Conservation (phyloP, 148 eudicot genomes). For the Amaranthus palmeri region DNA sequence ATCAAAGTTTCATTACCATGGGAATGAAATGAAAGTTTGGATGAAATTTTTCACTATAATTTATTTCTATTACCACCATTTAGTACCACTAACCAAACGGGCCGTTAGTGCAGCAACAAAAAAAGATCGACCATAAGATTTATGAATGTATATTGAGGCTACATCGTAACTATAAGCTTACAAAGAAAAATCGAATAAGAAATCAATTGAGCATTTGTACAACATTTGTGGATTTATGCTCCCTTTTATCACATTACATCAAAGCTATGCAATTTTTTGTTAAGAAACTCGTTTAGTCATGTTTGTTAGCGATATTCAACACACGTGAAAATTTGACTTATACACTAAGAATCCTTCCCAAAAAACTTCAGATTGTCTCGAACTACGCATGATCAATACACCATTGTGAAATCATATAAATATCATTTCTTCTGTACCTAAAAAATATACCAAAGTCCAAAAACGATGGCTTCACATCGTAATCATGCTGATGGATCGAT, state of each 20-base stretch:
- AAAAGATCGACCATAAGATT: background rate
- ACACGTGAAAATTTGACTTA: background rate
- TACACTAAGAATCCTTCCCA: background rate
- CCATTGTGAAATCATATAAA: background rate
- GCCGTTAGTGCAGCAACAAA: constrained; percentile 2
- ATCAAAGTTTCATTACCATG: no score
- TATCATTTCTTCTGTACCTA: background rate
- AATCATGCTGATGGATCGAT: background rate
- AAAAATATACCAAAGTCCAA: background rate
- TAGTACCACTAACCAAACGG: no score
- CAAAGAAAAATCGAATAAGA: background rate
- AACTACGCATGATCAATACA: background rate
- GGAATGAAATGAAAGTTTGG: no score
- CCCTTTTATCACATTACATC: background rate
- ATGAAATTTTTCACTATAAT: no score
- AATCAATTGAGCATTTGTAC: background rate
- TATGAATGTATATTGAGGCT: background rate
- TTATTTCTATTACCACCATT: no score
- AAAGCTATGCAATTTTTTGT: background rate
- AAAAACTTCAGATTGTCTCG: background rate
- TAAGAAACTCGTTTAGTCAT: background rate
- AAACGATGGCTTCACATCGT: background rate
- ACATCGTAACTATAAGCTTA: background rate
- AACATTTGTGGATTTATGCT: background rate
- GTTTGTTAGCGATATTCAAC: background rate